A percentile compares a stretch with the other conserved stretches of the same genome.
Conservation (phyloP, 768 basidiomycete species). For the Favolaschia claudopus region DNA sequence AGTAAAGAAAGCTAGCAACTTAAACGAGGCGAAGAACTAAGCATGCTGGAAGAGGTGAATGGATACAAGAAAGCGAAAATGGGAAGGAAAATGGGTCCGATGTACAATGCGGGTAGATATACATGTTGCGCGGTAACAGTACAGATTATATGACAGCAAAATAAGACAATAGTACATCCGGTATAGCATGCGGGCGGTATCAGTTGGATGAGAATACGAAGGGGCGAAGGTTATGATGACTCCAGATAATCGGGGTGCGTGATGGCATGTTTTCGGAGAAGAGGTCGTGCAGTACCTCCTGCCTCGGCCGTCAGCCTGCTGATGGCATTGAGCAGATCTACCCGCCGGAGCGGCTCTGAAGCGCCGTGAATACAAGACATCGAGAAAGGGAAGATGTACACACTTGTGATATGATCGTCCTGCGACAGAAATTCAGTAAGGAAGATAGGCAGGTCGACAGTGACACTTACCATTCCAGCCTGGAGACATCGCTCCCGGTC, state of each 20-base stretch:
- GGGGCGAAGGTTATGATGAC: not conserved
- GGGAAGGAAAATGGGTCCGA: not conserved
- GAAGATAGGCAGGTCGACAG: not conserved
- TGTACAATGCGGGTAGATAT: slow-evolving; percentile 19
- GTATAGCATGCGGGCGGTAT: slow-evolving; percentile 15
- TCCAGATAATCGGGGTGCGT: slow-evolving; percentile 20
- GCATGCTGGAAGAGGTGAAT: too few species aligned
- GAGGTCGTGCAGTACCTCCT: slow-evolving; percentile 45
- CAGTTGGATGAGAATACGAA: not conserved
- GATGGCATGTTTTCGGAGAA: slow-evolving; percentile 28
- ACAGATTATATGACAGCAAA: slow-evolving; percentile 20
- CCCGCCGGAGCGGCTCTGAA: slow-evolving; percentile 79
- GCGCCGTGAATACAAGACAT: slow-evolving; percentile 10
- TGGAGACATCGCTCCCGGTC: slow-evolving; percentile 78
- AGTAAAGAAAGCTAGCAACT: too few species aligned
- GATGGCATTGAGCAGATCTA: slow-evolving; percentile 82
- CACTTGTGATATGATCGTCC: slow-evolving; percentile 60
- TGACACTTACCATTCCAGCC: slow-evolving; percentile 63
- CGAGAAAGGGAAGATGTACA: slow-evolving; percentile 33
- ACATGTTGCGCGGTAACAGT: slow-evolving; percentile 9
- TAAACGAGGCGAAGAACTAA: too few species aligned
- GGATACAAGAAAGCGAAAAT: slow-evolving; percentile 9
- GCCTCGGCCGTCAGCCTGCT: slow-evolving; percentile 80
- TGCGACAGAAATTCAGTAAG: slow-evolving; percentile 6
- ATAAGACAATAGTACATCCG: slow-evolving; percentile 20